A percentile compares a stretch with the other conserved stretches of the same genome.
Evolutionary conservation across 768 basidiomycete genomes (phyloP).

Genomic region (Lactifluus volemus): DNA sequence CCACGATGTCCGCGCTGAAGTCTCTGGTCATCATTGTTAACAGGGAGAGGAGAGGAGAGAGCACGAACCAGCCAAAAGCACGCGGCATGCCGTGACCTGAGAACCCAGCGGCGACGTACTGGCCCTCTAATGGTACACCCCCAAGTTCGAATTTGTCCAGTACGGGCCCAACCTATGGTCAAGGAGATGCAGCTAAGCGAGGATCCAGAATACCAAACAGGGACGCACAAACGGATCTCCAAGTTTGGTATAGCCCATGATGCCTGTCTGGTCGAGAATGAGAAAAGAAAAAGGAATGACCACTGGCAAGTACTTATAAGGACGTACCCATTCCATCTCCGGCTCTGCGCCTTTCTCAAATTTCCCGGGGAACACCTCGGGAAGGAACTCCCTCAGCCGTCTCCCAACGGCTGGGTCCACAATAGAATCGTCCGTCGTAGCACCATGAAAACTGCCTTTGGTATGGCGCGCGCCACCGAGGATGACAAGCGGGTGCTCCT

Average conservation of each 20-base stretch:
- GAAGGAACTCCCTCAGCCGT: conserved; percentile 51
- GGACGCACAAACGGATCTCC: conserved; percentile 59
- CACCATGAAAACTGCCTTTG: conserved; percentile 38
- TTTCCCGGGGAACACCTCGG: conserved; percentile 44
- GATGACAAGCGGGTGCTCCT: conserved; percentile 50
- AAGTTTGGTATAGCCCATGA: conserved; percentile 64
- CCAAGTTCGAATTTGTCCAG: conserved; percentile 23
- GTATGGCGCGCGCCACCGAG: conserved; percentile 60
- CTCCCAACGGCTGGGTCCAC: conserved; percentile 40
- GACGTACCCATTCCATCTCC: conserved; percentile 63
- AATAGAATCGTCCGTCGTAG: conserved; percentile 38
- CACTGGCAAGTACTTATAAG: background rate
- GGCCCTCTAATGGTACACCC: conserved; percentile 37
- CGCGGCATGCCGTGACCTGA: conserved; percentile 78
- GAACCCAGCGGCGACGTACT: conserved; percentile 67
- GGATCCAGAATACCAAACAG: background rate
- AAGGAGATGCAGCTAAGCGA: background rate
- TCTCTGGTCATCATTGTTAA: background rate
- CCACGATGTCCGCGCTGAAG: conserved; percentile 52
- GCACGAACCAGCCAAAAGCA: conserved; percentile 55
- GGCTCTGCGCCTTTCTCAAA: conserved; percentile 42
- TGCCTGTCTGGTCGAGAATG: conserved; percentile 52
- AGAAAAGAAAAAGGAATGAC: background rate
- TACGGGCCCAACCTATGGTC: conserved; percentile 53
- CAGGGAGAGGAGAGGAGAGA: background rate